These are phyloP conservation scores for Trichoderma polysporum DNA, from an alignment of 2,329 filamentous ascomycete species.

Conservation along the genomic window DNA sequence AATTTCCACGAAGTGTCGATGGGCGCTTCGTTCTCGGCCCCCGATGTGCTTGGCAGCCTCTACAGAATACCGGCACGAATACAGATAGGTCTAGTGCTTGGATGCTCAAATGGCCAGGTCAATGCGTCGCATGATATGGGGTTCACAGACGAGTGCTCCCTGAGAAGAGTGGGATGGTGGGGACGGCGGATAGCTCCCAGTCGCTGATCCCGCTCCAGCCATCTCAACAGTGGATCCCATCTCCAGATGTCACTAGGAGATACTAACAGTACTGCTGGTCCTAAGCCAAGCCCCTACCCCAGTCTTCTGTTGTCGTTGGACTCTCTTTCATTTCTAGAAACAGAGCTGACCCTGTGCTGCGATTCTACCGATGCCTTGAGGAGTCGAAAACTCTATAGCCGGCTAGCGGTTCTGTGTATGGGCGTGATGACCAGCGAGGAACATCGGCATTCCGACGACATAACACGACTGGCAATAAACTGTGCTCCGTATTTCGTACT, in stretches of 20 bases:
- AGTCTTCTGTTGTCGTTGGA: neutral
- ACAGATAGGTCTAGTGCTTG: neutral
- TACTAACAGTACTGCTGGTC: neutral
- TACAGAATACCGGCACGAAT: neutral
- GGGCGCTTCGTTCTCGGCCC: neutral
- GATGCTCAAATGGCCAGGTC: neutral
- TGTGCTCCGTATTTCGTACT: neutral
- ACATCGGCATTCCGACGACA: slow-evolving; percentile 1
- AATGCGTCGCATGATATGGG: neutral
- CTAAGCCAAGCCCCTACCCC: neutral
- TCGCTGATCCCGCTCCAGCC: slow-evolving; percentile 7
- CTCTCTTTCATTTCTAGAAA: neutral
- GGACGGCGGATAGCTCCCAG: neutral
- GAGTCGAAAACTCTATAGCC: neutral
- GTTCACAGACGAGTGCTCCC: neutral
- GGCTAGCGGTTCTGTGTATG: neutral
- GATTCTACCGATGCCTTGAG: neutral
- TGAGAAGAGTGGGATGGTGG: neutral
- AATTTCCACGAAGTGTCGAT: neutral
- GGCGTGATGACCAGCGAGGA: neutral
- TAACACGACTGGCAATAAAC: neutral
- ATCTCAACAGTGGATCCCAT: slow-evolving; percentile 14
- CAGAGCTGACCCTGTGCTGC: neutral
- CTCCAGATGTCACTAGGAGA: neutral
- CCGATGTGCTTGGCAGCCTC: neutral